Conservation (phyloP, 2,329 filamentous ascomycete genomes). For the Colletotrichum phormii region DNA sequence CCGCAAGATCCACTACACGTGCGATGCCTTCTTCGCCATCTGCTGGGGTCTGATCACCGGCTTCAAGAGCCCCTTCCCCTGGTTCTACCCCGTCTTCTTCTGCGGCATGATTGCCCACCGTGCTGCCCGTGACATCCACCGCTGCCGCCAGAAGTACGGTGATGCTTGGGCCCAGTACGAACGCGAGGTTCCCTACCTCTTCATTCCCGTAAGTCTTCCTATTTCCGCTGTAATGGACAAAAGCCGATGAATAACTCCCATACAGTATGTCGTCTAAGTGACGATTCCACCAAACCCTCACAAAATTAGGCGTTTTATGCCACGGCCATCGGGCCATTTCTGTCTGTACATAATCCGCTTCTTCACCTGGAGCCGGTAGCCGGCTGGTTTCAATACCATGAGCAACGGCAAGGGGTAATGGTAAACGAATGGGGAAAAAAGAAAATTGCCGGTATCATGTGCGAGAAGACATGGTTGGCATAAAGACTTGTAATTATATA, state of each 20-base stretch:
- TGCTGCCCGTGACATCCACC: slow-evolving; percentile 78
- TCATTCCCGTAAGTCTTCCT: slow-evolving; percentile 65
- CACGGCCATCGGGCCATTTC: not conserved
- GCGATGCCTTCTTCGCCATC: slow-evolving; percentile 81
- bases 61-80: slow-evolving; percentile 84
- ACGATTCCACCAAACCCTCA: not conserved
- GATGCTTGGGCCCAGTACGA: slow-evolving; percentile 87
- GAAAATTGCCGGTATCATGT: not conserved
- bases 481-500: slow-evolving; percentile 11
- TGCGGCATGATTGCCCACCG: slow-evolving; percentile 83
- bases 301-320: not conserved
- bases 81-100: slow-evolving; percentile 91
- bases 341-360: slow-evolving; percentile 10
- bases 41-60: slow-evolving; percentile 86
- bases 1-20: slow-evolving; percentile 73
- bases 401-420: not conserved
- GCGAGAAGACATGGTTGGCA: not conserved
- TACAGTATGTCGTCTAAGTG: slow-evolving; percentile 56
- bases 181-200: slow-evolving; percentile 82
- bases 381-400: not conserved
- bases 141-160: slow-evolving; percentile 83
- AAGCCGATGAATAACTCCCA: not conserved
- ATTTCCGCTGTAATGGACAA: not conserved
- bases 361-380: not conserved
- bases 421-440: not conserved